Evolutionary conservation across 2,329 filamentous ascomycete species (phyloP).

Genomic region (Cylindrodendrum hubeiense): DNA sequence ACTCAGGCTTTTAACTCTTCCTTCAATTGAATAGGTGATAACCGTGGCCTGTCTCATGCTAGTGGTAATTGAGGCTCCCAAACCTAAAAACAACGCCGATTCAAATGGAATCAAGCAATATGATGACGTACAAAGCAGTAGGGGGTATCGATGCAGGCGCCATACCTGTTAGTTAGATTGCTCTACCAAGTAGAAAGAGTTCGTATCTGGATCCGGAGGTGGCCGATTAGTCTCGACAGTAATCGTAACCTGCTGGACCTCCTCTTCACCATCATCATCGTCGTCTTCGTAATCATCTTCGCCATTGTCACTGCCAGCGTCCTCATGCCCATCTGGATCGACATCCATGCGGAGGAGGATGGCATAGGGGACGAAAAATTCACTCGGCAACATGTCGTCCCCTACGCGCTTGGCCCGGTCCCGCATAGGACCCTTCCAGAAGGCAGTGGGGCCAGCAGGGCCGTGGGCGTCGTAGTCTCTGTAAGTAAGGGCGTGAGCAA

Average conservation of each 20-base stretch:
- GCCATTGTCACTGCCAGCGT: too few relatives aligned
- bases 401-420: conserved; percentile 41
- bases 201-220: too few relatives aligned
- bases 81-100: not conserved
- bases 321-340: conserved; percentile 21
- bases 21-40: not conserved
- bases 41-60: not conserved
- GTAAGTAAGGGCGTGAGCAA: not conserved
- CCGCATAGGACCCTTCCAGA: conserved; percentile 78
- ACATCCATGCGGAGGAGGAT: not conserved
- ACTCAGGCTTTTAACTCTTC: not conserved
- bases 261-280: conserved; percentile 24
- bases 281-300: conserved; percentile 21
- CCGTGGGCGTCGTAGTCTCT: conserved; percentile 76
- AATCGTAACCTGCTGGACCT: conserved; percentile 29
- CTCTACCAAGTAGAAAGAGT: too few relatives aligned
- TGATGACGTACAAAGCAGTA: not conserved
- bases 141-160: not conserved
- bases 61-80: not conserved
- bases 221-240: conserved; percentile 21
- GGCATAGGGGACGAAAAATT: conserved; percentile 47
- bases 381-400: conserved; percentile 48
- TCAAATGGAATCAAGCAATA: not conserved
- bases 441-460: conserved; percentile 80
- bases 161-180: conserved; percentile 14